Percentiles rank a stretch among this genome's conserved stretches.
Conservation (phyloP, 148 eudicot genomes). For the Talinum fruticosum region DNA sequence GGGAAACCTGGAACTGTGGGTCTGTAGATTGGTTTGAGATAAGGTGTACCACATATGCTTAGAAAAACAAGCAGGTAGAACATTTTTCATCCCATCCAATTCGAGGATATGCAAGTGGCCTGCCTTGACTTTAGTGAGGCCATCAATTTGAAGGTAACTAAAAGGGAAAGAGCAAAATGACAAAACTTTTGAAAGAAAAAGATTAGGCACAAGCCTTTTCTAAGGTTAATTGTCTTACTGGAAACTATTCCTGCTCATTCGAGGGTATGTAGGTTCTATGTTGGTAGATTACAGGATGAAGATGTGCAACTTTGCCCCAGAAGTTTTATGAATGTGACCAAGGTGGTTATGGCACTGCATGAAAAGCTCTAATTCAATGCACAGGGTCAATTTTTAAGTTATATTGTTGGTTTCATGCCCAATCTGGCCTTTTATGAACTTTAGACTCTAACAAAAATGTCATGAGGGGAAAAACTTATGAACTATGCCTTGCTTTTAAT, state of each 20-base stretch:
- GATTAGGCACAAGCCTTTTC: not conserved
- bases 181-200: slow-evolving; percentile 13
- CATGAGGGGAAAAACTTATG: not conserved
- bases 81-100: slow-evolving; percentile 6
- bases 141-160: slow-evolving; percentile 7
- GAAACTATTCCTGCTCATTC: not conserved
- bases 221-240: slow-evolving; percentile 4
- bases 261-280: slow-evolving; percentile 1
- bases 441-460: not conserved
- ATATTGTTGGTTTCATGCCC: no score
- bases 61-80: slow-evolving; percentile 12
- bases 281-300: not conserved
- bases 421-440: not conserved
- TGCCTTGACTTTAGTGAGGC: slow-evolving; percentile 25
- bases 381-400: not conserved
- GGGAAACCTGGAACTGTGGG: slow-evolving; percentile 1
- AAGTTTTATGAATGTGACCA: slow-evolving; percentile 10
- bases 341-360: not conserved
- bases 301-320: not conserved
- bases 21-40: not conserved
- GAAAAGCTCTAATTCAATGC: slow-evolving; percentile 1
- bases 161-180: slow-evolving; percentile 11
- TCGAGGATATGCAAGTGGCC: slow-evolving; percentile 21
- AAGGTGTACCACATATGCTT: not conserved
- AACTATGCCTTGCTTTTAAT: not conserved